Evolutionary conservation across 306 rosid species (phyloP).

Genomic region (Clitoria ternatea): DNA sequence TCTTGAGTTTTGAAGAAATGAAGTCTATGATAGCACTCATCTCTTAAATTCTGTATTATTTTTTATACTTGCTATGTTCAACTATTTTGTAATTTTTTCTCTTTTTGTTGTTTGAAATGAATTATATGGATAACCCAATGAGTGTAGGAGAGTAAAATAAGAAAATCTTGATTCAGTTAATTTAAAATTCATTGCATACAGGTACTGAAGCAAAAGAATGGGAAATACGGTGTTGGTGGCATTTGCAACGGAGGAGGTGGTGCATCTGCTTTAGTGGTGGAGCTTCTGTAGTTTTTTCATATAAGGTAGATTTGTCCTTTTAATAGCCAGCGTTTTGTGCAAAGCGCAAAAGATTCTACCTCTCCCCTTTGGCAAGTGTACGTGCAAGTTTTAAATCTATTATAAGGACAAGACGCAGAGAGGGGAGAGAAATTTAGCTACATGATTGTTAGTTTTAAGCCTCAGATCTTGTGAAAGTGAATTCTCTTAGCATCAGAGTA

Average conservation of each 20-base stretch:
- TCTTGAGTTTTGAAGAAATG: background rate
- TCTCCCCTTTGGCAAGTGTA: background rate
- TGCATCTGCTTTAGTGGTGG: slow-evolving; percentile 97
- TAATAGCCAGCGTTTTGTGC: background rate
- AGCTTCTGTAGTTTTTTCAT: slow-evolving; percentile 51
- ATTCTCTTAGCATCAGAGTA: slow-evolving; percentile 22
- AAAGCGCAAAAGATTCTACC: background rate
- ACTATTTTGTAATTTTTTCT: background rate
- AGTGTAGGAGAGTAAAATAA: background rate
- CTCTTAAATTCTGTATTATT: background rate
- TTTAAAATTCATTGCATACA: slow-evolving; percentile 21
- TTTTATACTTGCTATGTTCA: background rate
- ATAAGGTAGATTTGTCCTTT: background rate
- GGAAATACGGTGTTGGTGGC: slow-evolving; percentile 91
- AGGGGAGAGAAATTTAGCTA: slow-evolving; percentile 3
- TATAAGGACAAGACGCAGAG: background rate
- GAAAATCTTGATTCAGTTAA: background rate
- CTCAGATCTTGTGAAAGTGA: slow-evolving; percentile 15
- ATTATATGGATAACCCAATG: background rate
- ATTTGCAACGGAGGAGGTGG: slow-evolving; percentile 99
- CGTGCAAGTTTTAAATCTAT: slow-evolving; percentile 14
- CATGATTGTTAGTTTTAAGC: slow-evolving; percentile 3
- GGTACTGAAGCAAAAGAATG: slow-evolving; percentile 85
- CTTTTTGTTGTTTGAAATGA: background rate
- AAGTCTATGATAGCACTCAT: background rate